Percentiles rank a stretch among this genome's conserved stretches.
These are phyloP conservation scores for Pichia californica DNA, from an alignment of 805 yeast species.

Conservation along the genomic window DNA sequence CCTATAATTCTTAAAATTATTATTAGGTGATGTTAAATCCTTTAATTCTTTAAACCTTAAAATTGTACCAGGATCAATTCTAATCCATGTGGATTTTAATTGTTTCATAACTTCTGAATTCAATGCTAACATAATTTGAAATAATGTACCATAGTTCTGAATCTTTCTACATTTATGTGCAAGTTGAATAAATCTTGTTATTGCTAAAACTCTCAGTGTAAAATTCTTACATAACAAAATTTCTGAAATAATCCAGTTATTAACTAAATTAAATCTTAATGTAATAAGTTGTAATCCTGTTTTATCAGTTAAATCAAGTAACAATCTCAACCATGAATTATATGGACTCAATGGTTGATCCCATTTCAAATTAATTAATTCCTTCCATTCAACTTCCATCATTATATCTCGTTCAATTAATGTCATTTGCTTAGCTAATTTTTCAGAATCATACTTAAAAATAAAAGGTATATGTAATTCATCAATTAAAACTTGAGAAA, in stretches of 20 bases:
- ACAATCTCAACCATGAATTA: conserved; percentile 76
- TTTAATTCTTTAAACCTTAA: conserved; percentile 62
- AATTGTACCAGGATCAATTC: conserved; percentile 66
- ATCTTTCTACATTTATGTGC: conserved; percentile 66
- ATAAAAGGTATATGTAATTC: conserved; percentile 76
- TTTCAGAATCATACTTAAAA: conserved; percentile 58
- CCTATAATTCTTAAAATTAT: conserved; percentile 66
- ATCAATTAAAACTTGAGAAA: conserved; percentile 36
- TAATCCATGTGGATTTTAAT: conserved; percentile 66
- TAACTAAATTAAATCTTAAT: conserved; percentile 80
- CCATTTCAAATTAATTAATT: conserved; percentile 73
- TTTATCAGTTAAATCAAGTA: conserved; percentile 41
- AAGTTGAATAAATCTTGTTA: conserved; percentile 82
- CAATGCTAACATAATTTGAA: conserved; percentile 81
- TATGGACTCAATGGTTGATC: conserved; percentile 57
- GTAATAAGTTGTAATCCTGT: conserved; percentile 80
- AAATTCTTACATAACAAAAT: conserved; percentile 60
- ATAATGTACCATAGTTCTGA: conserved; percentile 81
- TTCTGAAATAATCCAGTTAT: conserved; percentile 90
- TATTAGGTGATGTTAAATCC: conserved; percentile 63
- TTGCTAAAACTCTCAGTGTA: conserved; percentile 55
- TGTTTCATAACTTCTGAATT: conserved; percentile 57
- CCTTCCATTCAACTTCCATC: conserved; percentile 88
- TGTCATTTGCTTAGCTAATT: conserved; percentile 75
- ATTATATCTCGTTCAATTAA: conserved; percentile 79